Evolutionary conservation across 305 asterid species (phyloP).

Genomic region (Fraxinus xanthoxyloides): DNA sequence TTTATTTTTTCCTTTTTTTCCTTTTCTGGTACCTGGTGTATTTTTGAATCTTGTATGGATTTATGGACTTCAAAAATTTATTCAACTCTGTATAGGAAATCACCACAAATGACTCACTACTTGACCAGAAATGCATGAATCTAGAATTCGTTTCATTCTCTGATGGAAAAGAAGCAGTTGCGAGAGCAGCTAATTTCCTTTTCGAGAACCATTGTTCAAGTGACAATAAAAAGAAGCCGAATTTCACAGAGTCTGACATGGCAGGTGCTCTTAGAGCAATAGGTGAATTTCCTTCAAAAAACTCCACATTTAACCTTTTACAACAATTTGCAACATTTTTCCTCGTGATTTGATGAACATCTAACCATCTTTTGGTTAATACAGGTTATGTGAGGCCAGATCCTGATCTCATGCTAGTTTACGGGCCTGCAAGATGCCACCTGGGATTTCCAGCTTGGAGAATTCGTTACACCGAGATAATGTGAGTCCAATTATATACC

Average conservation of each 20-base stretch:
- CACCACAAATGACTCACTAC: slow-evolving; percentile 26
- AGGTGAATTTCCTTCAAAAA: slow-evolving; percentile 39
- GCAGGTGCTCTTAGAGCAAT: slow-evolving; percentile 61
- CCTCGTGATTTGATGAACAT: background rate
- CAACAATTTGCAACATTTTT: background rate
- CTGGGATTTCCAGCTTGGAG: slow-evolving; percentile 99
- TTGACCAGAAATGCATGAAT: slow-evolving; percentile 43
- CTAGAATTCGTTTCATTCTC: slow-evolving; percentile 73
- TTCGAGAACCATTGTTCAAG: slow-evolving; percentile 53
- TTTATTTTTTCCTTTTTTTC: too few species aligned
- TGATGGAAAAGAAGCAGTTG: slow-evolving; percentile 86
- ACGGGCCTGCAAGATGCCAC: slow-evolving; percentile 92
- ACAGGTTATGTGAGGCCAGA: slow-evolving; percentile 75
- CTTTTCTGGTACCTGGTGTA: background rate
- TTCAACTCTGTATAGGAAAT: slow-evolving; percentile 34
- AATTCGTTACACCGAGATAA: slow-evolving; percentile 88
- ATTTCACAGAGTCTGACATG: slow-evolving; percentile 72
- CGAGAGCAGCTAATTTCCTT: slow-evolving; percentile 77
- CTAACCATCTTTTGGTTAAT: slow-evolving; percentile 25
- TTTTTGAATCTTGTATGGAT: background rate
- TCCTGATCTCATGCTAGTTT: slow-evolving; percentile 85
- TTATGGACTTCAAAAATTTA: background rate
- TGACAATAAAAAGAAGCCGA: slow-evolving; percentile 39
- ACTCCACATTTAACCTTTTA: background rate
- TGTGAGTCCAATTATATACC: slow-evolving; percentile 48